Base-by-base conservation (phyloP, 495 filamentous ascomycete species). In the Penicillium salamii region DNA sequence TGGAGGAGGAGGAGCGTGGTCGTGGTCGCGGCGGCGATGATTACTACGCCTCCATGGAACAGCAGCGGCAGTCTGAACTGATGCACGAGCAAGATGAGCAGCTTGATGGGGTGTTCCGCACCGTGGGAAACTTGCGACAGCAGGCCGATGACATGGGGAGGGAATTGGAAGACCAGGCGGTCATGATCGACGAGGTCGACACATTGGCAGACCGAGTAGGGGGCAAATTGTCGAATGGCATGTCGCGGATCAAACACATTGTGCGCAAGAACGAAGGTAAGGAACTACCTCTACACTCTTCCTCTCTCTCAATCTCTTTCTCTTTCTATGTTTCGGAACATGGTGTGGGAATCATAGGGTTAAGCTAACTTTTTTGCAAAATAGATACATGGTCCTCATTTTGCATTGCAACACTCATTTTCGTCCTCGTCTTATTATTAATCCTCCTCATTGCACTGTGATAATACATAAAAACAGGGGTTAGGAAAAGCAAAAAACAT, bases 61-160 rank as follows among this genome's bases (percentile, higher is more conserved):
- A 96, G 63, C 85, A 95, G 69, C 79, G 93, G 58, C 93, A 98
- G 71, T 52, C 84, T 59, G 82, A 90, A 74, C 84, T 97, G 65
- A 91, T 98, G 87, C 83, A 86, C 59, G 92, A 96, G 67, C 93
- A 97, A 72, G 95, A 98, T 64, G 76, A 93, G 75, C 84, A 90
- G 54, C 74, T 98, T 6, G 92, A 97, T 67, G 88, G 88, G 3
- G 95, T 98, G 34, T 96, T 89, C 61, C 81, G 83, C 56, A 97
- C 93, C 2, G 93, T 98, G 29, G 91, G 90, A 0, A 96, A 89
- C 60, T 62, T 98, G 59, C 73, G 90, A 42, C 76, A 86, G 65
- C 92, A 97, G 76, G 95, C 95, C 13, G 83, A 93, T 70, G 85
- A 87, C 53, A 97, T 98, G 92, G 91, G 91, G 7, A 73, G 92